phyloP scores from a whole-genome alignment of 805 yeast species.

The Ogataea pilisensis region DNA sequence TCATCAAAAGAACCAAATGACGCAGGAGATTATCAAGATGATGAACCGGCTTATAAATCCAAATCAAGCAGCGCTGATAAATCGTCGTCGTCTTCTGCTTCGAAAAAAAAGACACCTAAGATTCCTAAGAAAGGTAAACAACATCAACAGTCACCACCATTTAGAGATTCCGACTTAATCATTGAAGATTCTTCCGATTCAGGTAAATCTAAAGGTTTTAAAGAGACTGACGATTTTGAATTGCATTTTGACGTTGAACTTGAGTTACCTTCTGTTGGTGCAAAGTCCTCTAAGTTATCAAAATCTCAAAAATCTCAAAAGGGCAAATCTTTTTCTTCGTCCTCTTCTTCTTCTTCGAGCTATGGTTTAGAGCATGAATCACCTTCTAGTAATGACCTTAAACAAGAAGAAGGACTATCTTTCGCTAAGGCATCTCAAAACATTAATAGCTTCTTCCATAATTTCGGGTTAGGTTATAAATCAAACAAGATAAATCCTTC shows the following conservation, averaged over 20 bases:
- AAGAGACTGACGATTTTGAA: constrained; percentile 21
- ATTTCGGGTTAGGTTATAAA: constrained; percentile 15
- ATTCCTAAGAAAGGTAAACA: neutral
- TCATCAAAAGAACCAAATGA: no score
- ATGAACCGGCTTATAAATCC: neutral
- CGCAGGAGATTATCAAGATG: neutral
- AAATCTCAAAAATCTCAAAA: no score
- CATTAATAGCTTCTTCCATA: constrained; percentile 15
- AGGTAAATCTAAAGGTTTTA: constrained; percentile 23
- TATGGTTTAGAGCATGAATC: no score
- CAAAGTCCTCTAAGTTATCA: neutral
- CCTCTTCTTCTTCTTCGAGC: no score
- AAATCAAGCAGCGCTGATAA: no score
- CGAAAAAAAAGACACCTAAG: neutral
- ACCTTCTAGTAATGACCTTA: no score
- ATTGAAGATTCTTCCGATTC: constrained; percentile 14
- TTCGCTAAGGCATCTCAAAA: constrained; percentile 10
- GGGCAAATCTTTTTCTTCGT: neutral
- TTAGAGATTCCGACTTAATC: constrained; percentile 21
- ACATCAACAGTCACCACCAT: constrained; percentile 4
- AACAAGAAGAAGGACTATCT: constrained; percentile 5
- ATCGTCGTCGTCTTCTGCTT: no score
- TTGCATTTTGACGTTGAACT: neutral
- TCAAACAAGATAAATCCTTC: constrained; percentile 10
- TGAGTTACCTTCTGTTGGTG: neutral